Evolutionary conservation across 192 early-diverging fungal genomes (phyloP).

Genomic region (Diversispora epigaea): DNA sequence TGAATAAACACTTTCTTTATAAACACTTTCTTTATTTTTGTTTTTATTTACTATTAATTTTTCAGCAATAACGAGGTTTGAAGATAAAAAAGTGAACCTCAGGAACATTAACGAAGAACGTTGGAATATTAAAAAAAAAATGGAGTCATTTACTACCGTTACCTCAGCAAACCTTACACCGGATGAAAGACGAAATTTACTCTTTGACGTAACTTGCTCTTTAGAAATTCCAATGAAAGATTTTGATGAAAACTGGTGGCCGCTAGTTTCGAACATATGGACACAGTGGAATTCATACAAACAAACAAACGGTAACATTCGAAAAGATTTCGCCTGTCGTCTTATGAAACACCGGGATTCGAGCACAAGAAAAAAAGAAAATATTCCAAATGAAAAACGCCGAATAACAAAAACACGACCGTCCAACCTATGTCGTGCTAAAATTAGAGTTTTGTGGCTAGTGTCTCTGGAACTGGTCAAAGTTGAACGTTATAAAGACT

Average conservation of each 20-base stretch:
- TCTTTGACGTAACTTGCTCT: not conserved
- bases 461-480: not conserved
- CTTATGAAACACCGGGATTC: not conserved
- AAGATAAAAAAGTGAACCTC: too few species aligned
- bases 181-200: not conserved
- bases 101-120: too few species aligned
- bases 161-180: not conserved
- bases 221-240: not conserved
- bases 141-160: too few species aligned
- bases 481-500: constrained; percentile 17
- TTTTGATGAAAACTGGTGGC: constrained; percentile 9
- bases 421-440: not conserved
- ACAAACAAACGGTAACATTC: not conserved
- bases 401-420: not conserved
- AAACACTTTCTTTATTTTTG: too few species aligned
- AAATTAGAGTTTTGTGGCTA: constrained; percentile 4
- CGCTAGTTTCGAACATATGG: constrained; percentile 11
- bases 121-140: too few species aligned
- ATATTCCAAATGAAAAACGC: constrained; percentile 5
- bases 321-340: constrained; percentile 3
- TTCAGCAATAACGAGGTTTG: too few species aligned
- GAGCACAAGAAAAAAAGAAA: not conserved
- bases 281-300: not conserved
- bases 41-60: too few species aligned
- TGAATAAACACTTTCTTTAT: too few species aligned